These are phyloP conservation scores for Boletus sp. DNA, from an alignment of 768 basidiomycete genomes.

Conservation along the genomic window DNA sequence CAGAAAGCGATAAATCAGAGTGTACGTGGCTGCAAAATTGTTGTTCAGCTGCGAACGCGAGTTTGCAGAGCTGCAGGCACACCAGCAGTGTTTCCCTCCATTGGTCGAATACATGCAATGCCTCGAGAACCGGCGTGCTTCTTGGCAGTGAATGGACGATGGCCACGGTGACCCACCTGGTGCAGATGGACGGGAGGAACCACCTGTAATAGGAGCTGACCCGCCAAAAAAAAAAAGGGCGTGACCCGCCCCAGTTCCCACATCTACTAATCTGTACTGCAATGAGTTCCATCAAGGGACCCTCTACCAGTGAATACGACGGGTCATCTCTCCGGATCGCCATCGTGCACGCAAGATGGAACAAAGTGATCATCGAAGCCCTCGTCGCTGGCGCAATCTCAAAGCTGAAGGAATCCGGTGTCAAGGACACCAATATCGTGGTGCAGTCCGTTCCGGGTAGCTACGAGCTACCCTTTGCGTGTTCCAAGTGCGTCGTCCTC, in stretches of 20 bases:
- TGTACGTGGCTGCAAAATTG: slow-evolving; percentile 58
- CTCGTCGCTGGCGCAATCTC: slow-evolving; percentile 75
- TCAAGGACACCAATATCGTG: slow-evolving; percentile 86
- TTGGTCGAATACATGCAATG: slow-evolving; percentile 7
- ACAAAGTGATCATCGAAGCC: slow-evolving; percentile 80
- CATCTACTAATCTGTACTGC: background rate
- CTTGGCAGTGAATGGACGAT: background rate
- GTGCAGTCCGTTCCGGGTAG: slow-evolving; percentile 91
- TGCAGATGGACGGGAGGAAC: background rate
- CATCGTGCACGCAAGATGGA: slow-evolving; percentile 97
- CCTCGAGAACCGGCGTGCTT: background rate
- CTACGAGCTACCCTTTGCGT: slow-evolving; percentile 89
- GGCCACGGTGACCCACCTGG: background rate
- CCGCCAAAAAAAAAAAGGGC: background rate
- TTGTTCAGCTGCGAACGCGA: slow-evolving; percentile 10
- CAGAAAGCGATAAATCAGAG: slow-evolving; percentile 73
- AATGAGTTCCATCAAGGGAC: slow-evolving; percentile 68
- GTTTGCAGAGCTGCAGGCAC: slow-evolving; percentile 18
- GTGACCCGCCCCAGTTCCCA: slow-evolving; percentile 12
- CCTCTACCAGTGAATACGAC: slow-evolving; percentile 61
- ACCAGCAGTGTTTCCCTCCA: slow-evolving; percentile 58
- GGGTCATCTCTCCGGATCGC: slow-evolving; percentile 80
- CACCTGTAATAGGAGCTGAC: background rate
- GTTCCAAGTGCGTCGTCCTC: slow-evolving; percentile 62
- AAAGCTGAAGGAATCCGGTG: slow-evolving; percentile 82